Base-by-base conservation (phyloP, 2,329 filamentous ascomycete species). In the Rhynchosporium secalis region DNA sequence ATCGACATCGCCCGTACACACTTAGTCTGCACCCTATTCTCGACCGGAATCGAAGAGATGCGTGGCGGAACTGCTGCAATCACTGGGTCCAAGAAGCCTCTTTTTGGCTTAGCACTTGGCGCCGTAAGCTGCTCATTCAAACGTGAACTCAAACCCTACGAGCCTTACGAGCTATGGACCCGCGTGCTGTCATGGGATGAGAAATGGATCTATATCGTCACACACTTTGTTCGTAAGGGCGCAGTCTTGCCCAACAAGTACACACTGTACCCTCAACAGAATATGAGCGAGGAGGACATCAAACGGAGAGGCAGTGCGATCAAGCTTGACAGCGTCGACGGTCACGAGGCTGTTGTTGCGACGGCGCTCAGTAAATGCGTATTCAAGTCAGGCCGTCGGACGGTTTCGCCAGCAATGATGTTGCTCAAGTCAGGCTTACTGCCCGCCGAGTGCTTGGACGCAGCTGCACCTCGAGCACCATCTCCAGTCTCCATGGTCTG, bases 161-260 rank as follows among this genome's bases (percentile, higher is more conserved):
- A 86, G 72, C 75, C 76, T n/a, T 93, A 89, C 75, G 88, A 92
- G 78, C 83, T 92, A 73, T 90, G 88, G 82, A 86, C 81, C 38
- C 81, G 87, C 55, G 75, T 93, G 20, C 79, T 92, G n/a, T 76
- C 79, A 61, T 93, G 90, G 90, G 90, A 94, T 75, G 82, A 86
- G 73, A 93, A 93, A 77, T 94, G 90, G 90, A 71, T 92, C 63
- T 92, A 90, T 74, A 54, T 84, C 28, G 72, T 83, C 31, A 83
- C 77, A 1, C 82, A 81, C 64, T 86, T 86, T 66, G 75, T 85
- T 5, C 66, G 70, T 28, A 71, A 72, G 46, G 72, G 76, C 28
- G 76, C 76, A 12, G 76, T 75, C 1, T 73, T 72, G 54, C 73
- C 73, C 8, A 65, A 51, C 26, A 65, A 63, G 7, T 75, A 72